Conservation (phyloP, 108 stramenopile species). For the Aurantiochytrium sp. region DNA sequence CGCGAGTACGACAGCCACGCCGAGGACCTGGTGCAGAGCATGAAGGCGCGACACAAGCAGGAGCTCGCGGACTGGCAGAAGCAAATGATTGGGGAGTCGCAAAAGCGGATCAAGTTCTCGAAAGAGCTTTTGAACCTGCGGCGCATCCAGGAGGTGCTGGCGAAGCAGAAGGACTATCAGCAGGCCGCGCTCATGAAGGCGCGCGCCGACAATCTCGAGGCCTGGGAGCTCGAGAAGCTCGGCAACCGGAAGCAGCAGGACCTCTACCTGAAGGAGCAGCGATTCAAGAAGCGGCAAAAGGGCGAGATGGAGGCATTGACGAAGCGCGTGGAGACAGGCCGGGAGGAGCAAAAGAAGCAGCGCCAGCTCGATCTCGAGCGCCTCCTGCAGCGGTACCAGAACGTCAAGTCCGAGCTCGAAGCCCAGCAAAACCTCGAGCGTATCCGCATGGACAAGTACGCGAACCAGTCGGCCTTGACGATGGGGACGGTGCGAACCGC, state of each 20-base stretch:
- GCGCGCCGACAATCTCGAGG: conserved; percentile 71
- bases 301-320: conserved; percentile 74
- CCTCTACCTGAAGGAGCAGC: conserved; percentile 62
- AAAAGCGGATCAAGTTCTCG: conserved; percentile 66
- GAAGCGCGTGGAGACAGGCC: conserved; percentile 73
- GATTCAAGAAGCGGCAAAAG: conserved; percentile 63
- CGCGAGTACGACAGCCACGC: conserved; percentile 69
- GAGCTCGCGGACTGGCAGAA: conserved; percentile 73
- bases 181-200: conserved; percentile 77
- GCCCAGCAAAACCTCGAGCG: conserved; percentile 66
- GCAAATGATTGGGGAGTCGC: conserved; percentile 51
- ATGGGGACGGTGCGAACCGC: background rate
- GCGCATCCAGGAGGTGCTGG: conserved; percentile 71
- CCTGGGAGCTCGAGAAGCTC: conserved; percentile 75
- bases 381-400: conserved; percentile 71
- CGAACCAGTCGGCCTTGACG: background rate
- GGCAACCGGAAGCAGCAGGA: conserved; percentile 67
- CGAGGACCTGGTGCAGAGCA: conserved; percentile 55
- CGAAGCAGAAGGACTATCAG: conserved; percentile 69
- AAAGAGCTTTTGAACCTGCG: conserved; percentile 70
- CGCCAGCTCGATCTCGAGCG: conserved; percentile 68
- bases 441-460: conserved; percentile 51
- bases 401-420: conserved; percentile 70
- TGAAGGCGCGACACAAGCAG: conserved; percentile 68
- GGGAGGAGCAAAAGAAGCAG: conserved; percentile 72